phyloP scores from a whole-genome alignment of 1,284 basidiomycete genomes.

The Psilocybe mexicana region DNA sequence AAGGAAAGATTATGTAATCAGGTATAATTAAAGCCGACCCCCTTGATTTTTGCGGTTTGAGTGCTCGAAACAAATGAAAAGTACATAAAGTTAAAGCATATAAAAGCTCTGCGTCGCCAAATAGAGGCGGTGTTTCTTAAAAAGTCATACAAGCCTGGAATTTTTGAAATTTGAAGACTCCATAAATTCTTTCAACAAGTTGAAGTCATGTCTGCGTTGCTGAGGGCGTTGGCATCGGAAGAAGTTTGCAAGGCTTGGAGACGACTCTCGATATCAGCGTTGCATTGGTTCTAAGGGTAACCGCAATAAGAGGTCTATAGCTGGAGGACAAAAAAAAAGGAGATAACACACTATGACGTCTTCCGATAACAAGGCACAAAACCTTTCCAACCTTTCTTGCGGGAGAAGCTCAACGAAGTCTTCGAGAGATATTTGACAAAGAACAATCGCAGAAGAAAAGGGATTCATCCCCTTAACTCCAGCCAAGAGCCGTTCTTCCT shows the following conservation, averaged over 20 bases:
- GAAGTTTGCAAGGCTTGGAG: conserved; percentile 5
- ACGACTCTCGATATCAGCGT: conserved; percentile 16
- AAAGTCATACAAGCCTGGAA: no score
- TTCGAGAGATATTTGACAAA: conserved; percentile 55
- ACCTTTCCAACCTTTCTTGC: conserved; percentile 47
- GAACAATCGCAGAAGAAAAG: conserved; percentile 62
- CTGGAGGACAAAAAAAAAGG: neutral
- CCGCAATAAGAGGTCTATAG: neutral
- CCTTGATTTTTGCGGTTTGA: no score
- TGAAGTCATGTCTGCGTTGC: no score
- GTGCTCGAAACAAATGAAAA: no score
- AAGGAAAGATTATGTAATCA: no score
- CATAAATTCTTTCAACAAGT: no score
- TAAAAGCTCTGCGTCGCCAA: no score
- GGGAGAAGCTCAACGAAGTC: conserved; percentile 53
- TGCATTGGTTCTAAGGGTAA: conserved; percentile 9
- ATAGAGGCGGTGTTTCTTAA: no score
- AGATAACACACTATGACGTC: conserved; percentile 51
- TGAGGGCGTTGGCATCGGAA: neutral
- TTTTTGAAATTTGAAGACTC: no score
- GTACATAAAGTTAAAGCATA: no score
- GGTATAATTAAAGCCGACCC: no score
- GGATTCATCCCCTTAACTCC: conserved; percentile 60
- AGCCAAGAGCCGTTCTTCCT: conserved; percentile 61
- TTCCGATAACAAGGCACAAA: conserved; percentile 49